Base-by-base conservation (phyloP, 1,284 basidiomycete species). In the Phellopilus nigrolimitatus region DNA sequence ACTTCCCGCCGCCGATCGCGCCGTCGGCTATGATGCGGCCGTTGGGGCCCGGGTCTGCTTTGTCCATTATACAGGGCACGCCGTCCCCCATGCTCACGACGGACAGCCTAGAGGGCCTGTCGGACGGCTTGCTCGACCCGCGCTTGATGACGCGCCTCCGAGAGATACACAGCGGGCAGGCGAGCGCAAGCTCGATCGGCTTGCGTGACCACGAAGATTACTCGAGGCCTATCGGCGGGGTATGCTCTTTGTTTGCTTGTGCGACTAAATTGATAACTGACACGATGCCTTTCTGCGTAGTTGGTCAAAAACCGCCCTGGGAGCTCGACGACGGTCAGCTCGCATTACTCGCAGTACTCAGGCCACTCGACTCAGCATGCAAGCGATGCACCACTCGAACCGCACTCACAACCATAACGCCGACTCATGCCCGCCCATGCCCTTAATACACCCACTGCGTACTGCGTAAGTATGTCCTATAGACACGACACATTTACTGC, bases 131-230 rank as follows among this genome's bases (percentile, higher is more conserved):
- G 36, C 62, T 73, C 27, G 68, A 73, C 44, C 71, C 72, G 3
- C 60, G 63, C 3, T 52, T 65, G 21, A 52, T 59, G 17, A 24
- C 52, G 27, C 45, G 54, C 7, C 28, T 60, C n/a, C 57, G 56
- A 25, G 51, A 53, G 31, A 46, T 52, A 12, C 42, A 41, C 40
- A 7, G 56, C 52, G 0, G 66, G 65, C 10, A 69, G 67, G 45
- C 50, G 47, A 72, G 72, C 38, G 59, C 62, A 12, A 62, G 66
- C 17, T 62, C 64, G 37, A 52, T 66, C 30, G 74, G 72, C 54
- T 60, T 73, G 53, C 58, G 65, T 49, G 71, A 74, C 54, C 70
- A 74, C 46, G 65, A 71, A 56, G 71, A 73, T 47, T 73, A 73
- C 49, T 71, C 71, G 7, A 62, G 71, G 44, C 71, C 72, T 1